phyloP scores from a whole-genome alignment of 805 yeast species.

The Saturnispora gosingensis region DNA sequence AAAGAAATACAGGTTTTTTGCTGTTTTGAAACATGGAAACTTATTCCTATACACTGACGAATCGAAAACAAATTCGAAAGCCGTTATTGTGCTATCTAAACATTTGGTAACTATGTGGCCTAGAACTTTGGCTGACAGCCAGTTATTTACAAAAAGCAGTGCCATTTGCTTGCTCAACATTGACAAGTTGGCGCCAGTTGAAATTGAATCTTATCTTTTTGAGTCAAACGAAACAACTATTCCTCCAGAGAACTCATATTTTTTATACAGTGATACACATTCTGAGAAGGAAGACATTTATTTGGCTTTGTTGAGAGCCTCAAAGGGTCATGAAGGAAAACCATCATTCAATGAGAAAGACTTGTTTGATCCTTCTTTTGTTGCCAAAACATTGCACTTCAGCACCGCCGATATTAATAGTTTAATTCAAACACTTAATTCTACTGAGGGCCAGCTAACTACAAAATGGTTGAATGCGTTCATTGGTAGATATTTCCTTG shows the following conservation, averaged over 20 bases:
- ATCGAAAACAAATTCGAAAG: conserved; percentile 52
- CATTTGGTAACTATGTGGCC: conserved; percentile 83
- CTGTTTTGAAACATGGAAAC: conserved; percentile 78
- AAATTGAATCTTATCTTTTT: conserved; percentile 19
- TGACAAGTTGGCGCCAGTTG: conserved; percentile 12
- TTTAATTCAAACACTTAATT: conserved; percentile 66
- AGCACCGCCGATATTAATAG: conserved; percentile 62
- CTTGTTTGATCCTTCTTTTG: conserved; percentile 35
- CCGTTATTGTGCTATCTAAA: conserved; percentile 68
- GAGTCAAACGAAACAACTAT: conserved; percentile 17
- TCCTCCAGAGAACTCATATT: conserved; percentile 37
- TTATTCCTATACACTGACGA: conserved; percentile 76
- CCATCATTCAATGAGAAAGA: conserved; percentile 15
- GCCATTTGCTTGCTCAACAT: conserved; percentile 65
- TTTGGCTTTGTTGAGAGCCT: conserved; percentile 71
- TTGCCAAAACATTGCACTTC: conserved; percentile 69
- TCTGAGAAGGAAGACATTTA: conserved; percentile 91
- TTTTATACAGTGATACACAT: conserved; percentile 67
- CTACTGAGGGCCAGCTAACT: conserved; percentile 74
- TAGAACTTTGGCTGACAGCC: conserved; percentile 58
- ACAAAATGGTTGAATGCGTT: conserved; percentile 89
- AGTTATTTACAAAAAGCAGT: conserved; percentile 68
- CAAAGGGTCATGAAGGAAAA: conserved; percentile 32
- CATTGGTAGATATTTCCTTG: conserved; percentile 71
- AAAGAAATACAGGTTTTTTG: conserved; percentile 55